Evolutionary conservation across 805 yeast species (phyloP).

Genomic region (Kodamaea neixiangensis): DNA sequence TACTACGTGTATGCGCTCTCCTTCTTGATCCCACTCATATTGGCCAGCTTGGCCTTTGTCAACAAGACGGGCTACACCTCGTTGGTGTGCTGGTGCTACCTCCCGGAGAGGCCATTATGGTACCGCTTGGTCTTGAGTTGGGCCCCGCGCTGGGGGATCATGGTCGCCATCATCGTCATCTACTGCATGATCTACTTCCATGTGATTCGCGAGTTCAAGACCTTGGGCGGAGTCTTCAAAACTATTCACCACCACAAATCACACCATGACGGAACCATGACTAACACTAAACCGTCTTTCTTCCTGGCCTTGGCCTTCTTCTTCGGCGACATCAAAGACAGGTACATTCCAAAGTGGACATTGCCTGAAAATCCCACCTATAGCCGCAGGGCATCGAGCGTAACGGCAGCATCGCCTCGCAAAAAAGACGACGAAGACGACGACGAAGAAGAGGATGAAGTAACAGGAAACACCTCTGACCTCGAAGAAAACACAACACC

Average conservation of each 20-base stretch:
- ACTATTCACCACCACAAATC: constrained; percentile 26
- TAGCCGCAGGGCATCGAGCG: constrained; percentile 3
- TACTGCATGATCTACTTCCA: constrained; percentile 73
- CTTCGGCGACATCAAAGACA: constrained; percentile 22
- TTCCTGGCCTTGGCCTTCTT: constrained; percentile 35
- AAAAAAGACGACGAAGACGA: constrained; percentile 25
- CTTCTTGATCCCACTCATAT: constrained; percentile 58
- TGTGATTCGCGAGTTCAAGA: constrained; percentile 62
- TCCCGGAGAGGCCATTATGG: constrained; percentile 75
- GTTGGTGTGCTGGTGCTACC: constrained; percentile 73
- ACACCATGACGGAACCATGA: constrained; percentile 13
- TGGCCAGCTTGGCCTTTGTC: constrained; percentile 75
- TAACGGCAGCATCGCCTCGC: constrained; percentile 1
- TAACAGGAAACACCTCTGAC: constrained; percentile 21
- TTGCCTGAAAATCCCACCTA: constrained; percentile 23
- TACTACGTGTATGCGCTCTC: constrained; percentile 58
- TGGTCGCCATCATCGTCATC: constrained; percentile 60
- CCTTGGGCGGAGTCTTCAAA: constrained; percentile 50
- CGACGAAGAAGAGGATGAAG: constrained; percentile 22
- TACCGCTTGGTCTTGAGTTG: constrained; percentile 72
- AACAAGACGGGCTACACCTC: constrained; percentile 50
- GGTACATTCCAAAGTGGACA: constrained; percentile 28
- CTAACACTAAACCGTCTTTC: constrained; percentile 30
- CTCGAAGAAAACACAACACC: neutral
- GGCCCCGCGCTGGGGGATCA: constrained; percentile 75